Evolutionary conservation across 2,329 filamentous ascomycete genomes (phyloP).

Genomic region (Mycocentrospora acerina): DNA sequence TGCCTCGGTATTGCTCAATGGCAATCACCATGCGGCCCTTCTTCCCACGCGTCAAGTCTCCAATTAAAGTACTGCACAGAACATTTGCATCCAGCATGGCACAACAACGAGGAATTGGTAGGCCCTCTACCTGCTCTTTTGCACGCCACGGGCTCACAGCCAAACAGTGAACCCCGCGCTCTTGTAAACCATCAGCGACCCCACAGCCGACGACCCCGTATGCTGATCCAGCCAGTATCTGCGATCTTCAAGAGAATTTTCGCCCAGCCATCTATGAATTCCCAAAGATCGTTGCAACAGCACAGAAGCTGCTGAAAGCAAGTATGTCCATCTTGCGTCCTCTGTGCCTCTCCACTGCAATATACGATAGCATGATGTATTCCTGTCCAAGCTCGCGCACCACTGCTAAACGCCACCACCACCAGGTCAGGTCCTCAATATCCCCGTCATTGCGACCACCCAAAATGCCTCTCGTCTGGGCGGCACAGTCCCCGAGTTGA

Average conservation of each 20-base stretch:
- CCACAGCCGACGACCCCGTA: background rate
- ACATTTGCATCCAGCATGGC: slow-evolving; percentile 26
- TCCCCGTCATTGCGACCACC: slow-evolving; percentile 84
- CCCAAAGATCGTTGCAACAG: slow-evolving; percentile 65
- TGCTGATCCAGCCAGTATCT: slow-evolving; percentile 63
- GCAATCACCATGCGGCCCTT: slow-evolving; percentile 11
- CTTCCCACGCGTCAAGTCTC: slow-evolving; percentile 13
- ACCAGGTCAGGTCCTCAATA: slow-evolving; percentile 59
- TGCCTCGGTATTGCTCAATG: background rate
- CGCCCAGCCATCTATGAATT: slow-evolving; percentile 80
- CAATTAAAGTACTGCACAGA: slow-evolving; percentile 3
- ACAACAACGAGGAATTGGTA: slow-evolving; percentile 34
- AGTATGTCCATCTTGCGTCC: slow-evolving; percentile 40
- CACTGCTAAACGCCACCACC: slow-evolving; percentile 5
- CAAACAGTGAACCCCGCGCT: slow-evolving; percentile 42
- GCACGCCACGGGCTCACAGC: slow-evolving; percentile 24
- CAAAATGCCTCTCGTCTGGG: slow-evolving; percentile 80
- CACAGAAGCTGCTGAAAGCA: slow-evolving; percentile 55
- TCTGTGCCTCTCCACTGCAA: too few relatives aligned
- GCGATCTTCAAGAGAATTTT: slow-evolving; percentile 95
- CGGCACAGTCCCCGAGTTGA: slow-evolving; percentile 73
- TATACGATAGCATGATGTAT: too few relatives aligned
- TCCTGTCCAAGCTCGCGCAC: slow-evolving; percentile 54
- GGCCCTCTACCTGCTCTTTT: slow-evolving; percentile 13
- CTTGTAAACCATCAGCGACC: slow-evolving; percentile 34